These are phyloP conservation scores for Colletotrichum horii DNA, from an alignment of 2,329 filamentous ascomycete genomes.

Conservation along the genomic window DNA sequence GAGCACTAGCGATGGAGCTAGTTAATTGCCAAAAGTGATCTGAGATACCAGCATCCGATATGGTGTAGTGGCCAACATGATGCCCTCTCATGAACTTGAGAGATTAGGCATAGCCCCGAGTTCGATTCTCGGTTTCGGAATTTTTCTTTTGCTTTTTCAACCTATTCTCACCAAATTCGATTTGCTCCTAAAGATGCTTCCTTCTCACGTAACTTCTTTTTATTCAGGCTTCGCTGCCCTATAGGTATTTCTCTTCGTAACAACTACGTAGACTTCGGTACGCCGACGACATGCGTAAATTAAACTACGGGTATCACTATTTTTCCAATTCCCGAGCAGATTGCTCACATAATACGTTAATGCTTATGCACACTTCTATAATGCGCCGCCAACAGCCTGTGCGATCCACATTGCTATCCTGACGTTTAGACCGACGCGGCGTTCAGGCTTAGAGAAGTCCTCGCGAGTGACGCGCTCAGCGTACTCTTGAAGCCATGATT, in stretches of 20 bases:
- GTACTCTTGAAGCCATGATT: slow-evolving; percentile 79
- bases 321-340: background rate
- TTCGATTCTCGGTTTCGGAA: slow-evolving; percentile 22
- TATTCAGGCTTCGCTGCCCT: no score
- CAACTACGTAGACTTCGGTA: background rate
- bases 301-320: background rate
- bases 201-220: no score
- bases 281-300: background rate
- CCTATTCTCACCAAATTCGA: background rate
- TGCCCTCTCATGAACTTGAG: slow-evolving; percentile 5
- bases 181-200: no score
- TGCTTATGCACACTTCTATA: slow-evolving; percentile 53
- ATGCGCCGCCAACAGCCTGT: slow-evolving; percentile 81
- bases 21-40: accelerated
- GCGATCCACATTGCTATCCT: slow-evolving; percentile 95
- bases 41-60: background rate
- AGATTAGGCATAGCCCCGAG: slow-evolving; percentile 20
- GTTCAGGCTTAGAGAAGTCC: slow-evolving; percentile 81
- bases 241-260: background rate
- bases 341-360: background rate
- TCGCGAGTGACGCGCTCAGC: slow-evolving; percentile 72
- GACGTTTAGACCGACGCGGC: slow-evolving; percentile 85
- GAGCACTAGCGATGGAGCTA: accelerated
- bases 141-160: background rate
- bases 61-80: slow-evolving; percentile 23